A percentile compares a stretch with the other conserved stretches of the same genome.
Evolutionary conservation across 495 filamentous ascomycete genomes (phyloP).

Genomic region (Thermothielavioides terrestris): DNA sequence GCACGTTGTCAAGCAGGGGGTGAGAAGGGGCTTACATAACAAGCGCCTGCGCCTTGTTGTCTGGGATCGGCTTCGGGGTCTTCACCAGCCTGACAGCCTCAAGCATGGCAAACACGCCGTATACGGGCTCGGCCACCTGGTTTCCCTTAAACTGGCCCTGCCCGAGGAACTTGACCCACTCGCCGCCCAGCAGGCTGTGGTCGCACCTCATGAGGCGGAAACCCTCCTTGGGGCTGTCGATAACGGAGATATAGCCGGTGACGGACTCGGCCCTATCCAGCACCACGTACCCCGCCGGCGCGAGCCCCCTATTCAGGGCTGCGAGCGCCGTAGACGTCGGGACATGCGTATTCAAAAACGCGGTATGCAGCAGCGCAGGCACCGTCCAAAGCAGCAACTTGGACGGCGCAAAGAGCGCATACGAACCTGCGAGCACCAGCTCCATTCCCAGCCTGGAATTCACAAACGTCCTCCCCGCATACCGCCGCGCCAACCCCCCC

Average conservation of each 20-base stretch:
- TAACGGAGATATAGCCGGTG: conserved; percentile 86
- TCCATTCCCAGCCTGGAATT: conserved; percentile 67
- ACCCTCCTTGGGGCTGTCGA: conserved; percentile 59
- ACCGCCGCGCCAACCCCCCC: conserved; percentile 40
- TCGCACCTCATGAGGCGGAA: conserved; percentile 87
- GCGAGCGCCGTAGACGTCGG: conserved; percentile 41
- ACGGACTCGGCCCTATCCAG: conserved; percentile 72
- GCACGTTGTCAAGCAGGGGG: conserved; percentile 2
- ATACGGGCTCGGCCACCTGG: conserved; percentile 72
- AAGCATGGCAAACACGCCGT: conserved; percentile 84
- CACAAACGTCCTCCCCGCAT: conserved; percentile 52
- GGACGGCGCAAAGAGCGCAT: conserved; percentile 58
- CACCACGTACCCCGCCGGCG: conserved; percentile 48
- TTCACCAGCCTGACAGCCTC: conserved; percentile 81
- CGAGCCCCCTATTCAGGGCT: conserved; percentile 56
- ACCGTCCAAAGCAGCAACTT: conserved; percentile 54
- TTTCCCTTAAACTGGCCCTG: conserved; percentile 30
- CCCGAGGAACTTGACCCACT: conserved; percentile 58
- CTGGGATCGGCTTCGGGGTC: conserved; percentile 42
- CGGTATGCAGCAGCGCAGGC: conserved; percentile 62
- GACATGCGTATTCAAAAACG: conserved; percentile 64
- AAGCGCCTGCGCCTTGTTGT: conserved; percentile 66
- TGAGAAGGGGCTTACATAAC: conserved; percentile 56
- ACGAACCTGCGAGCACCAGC: conserved; percentile 52
- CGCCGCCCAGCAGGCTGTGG: conserved; percentile 88